phyloP scores from a whole-genome alignment of 139 green algal genomes.

The Picochlorum sp. region DNA sequence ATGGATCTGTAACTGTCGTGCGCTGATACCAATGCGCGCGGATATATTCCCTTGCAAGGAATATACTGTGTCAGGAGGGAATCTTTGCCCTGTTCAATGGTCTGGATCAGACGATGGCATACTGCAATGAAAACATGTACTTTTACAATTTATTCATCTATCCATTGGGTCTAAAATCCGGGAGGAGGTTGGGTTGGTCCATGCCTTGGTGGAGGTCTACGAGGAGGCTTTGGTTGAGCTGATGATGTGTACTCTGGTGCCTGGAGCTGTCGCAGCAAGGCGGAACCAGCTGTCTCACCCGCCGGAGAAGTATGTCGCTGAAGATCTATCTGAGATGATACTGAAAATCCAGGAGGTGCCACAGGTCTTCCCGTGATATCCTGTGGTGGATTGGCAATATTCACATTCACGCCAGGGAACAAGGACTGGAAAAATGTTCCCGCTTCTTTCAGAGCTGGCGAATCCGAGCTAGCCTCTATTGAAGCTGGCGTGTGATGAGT shows the following conservation, averaged over 20 bases:
- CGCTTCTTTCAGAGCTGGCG: constrained; percentile 4
- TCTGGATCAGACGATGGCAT: too few species aligned
- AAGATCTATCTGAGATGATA: background rate
- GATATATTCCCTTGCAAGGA: too few species aligned
- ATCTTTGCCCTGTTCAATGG: too few species aligned
- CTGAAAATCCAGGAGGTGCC: background rate
- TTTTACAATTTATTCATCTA: too few species aligned
- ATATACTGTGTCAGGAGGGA: too few species aligned
- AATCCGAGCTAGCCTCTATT: constrained; percentile 3
- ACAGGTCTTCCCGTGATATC: background rate
- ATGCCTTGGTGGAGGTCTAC: background rate
- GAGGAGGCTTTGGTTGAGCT: background rate
- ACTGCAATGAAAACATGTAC: too few species aligned
- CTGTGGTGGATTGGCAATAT: constrained; percentile 9
- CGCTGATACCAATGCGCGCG: too few species aligned
- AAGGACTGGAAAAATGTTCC: constrained; percentile 26
- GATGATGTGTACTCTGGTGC: background rate
- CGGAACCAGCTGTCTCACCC: constrained; percentile 14
- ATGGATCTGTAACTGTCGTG: too few species aligned
- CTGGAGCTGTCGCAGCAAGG: constrained; percentile 33
- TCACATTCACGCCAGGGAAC: constrained; percentile 20
- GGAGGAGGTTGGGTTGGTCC: background rate
- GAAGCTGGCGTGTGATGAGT: background rate
- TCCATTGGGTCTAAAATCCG: background rate
- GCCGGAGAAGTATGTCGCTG: background rate